Evolutionary conservation across 306 rosid species (phyloP).

Genomic region (Alnus glutinosa): DNA sequence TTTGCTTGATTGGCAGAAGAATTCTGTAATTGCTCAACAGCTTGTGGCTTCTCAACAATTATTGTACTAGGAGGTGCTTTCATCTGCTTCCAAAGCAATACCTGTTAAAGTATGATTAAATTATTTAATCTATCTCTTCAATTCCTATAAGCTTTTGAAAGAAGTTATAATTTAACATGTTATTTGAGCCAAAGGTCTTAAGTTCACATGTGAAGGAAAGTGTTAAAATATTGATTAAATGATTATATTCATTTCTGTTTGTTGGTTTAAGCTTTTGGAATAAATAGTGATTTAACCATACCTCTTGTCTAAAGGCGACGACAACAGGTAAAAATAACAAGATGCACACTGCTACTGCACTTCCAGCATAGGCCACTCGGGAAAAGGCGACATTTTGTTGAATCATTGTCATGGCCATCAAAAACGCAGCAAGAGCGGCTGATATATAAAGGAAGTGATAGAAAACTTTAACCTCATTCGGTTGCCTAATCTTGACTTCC

Average conservation of each 20-base stretch:
- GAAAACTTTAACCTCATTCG: conserved; percentile 38
- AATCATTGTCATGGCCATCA: conserved; percentile 36
- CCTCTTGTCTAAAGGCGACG: conserved; percentile 31
- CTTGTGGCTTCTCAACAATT: conserved; percentile 9
- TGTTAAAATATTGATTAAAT: no score
- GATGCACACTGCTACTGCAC: conserved; percentile 18
- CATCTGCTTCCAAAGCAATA: conserved; percentile 25
- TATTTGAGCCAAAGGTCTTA: no score
- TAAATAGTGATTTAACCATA: not conserved
- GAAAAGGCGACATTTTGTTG: conserved; percentile 27
- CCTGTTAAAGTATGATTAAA: no score
- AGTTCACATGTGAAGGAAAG: no score
- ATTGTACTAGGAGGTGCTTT: not conserved
- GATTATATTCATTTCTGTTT: no score
- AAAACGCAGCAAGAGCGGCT: conserved; percentile 35
- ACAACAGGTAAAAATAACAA: not conserved
- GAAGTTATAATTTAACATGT: no score
- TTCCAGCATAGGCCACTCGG: conserved; percentile 28
- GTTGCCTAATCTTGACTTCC: conserved; percentile 18
- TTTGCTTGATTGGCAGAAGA: not conserved
- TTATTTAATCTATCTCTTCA: no score
- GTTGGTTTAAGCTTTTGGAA: no score
- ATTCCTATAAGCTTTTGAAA: no score
- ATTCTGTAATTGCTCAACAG: not conserved
- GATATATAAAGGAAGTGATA: conserved; percentile 42